phyloP scores from a whole-genome alignment of 106 monocot species.

The Narthecium ossifragum region DNA sequence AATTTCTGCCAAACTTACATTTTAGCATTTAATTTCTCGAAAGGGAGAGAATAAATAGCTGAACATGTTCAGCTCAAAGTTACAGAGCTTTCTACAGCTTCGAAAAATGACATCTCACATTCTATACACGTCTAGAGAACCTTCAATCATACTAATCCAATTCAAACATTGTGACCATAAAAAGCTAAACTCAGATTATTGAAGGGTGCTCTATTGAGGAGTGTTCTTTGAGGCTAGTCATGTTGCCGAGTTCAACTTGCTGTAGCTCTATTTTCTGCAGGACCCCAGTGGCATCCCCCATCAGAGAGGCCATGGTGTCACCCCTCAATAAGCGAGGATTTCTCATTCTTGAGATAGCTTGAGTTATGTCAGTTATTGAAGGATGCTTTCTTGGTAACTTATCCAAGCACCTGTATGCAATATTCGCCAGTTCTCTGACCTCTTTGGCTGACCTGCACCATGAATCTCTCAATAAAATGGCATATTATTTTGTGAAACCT shows the following conservation, averaged over 20 bases:
- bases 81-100: too few relatives aligned
- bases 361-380: conserved; percentile 59
- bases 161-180: too few relatives aligned
- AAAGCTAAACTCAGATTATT: too few relatives aligned
- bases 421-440: conserved; percentile 53
- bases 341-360: conserved; percentile 50
- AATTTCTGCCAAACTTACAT: too few relatives aligned
- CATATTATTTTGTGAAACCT: background rate
- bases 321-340: conserved; percentile 18
- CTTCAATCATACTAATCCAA: too few relatives aligned
- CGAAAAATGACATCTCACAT: too few relatives aligned
- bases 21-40: too few relatives aligned
- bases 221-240: conserved; percentile 32
- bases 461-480: background rate
- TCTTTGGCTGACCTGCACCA: conserved; percentile 35
- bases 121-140: too few relatives aligned
- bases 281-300: conserved; percentile 20
- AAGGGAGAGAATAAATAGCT: too few relatives aligned
- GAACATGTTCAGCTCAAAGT: too few relatives aligned
- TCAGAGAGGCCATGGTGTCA: conserved; percentile 17
- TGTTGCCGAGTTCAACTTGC: conserved; percentile 55
- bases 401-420: conserved; percentile 68
- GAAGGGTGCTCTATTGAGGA: too few relatives aligned
- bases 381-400: conserved; percentile 70
- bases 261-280: conserved; percentile 53